Base-by-base conservation (phyloP, 2,329 filamentous ascomycete species). In the Fusarium sp. region DNA sequence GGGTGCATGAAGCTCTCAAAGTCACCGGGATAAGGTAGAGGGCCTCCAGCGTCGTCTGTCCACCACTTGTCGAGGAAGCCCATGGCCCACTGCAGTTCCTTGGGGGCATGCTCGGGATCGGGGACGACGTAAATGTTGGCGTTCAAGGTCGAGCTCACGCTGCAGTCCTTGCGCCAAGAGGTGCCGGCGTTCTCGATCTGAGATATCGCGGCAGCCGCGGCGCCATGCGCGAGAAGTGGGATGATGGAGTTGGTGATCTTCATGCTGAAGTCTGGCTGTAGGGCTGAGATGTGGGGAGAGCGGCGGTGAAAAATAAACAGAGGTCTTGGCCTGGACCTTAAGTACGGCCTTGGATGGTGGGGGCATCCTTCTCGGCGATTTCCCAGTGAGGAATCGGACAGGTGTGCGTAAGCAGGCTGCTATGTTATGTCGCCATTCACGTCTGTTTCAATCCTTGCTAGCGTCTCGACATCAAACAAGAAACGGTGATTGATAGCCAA, bases 21-120 rank as follows among this genome's bases (percentile, higher is more conserved):
- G 18, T 70, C 67, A 0, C 67, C 67, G 2, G 62, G 66, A 11
- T 70, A 70, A 6, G 66, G 66, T 34, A 70, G 58, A 36, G 70
- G 62, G 1, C 51, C 31, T 6, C 67, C 67, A 2, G 56, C 50
- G 2, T 70, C 66, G 4, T 62, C 60, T 31, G 39, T 70, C 67
- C 67, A 70, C 7, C 63, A 50, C 10, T 64, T 51, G 6, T 70
- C 67, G 16, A 70, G 67, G 7, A 51, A 70, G 0, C 57, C n/a
- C 67, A 66, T 66, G 1, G 67, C 67, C 67, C 67, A 70, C 0
- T 54, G 58, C 0, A 70, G 41, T 11, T 63, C 54, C 1, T 70
- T 52, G 0, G 66, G 68, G 1, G 66, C 66, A 9, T 15, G 40
- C 5, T 28, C 27, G 4, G 59, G 63, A 16, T 65, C 48, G 15